Percentiles rank a stretch among this genome's conserved stretches.
Evolutionary conservation across 1,284 basidiomycete genomes (phyloP).

Genomic region (Apiotrichum brassicae): DNA sequence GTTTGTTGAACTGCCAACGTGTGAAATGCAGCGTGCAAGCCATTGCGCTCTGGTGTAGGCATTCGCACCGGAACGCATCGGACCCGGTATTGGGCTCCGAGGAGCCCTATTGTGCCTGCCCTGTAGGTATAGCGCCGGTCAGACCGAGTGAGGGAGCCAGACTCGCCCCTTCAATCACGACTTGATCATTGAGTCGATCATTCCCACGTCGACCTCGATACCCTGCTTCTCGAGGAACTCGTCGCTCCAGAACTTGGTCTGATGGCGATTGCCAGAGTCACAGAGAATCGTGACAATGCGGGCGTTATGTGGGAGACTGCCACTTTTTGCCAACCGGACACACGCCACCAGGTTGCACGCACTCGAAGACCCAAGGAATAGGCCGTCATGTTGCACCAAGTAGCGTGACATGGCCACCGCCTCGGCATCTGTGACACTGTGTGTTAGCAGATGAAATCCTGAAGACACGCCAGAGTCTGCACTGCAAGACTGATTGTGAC

Average conservation of each 20-base stretch:
- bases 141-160: too few relatives aligned
- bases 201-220: conserved; percentile 52
- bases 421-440: conserved; percentile 77
- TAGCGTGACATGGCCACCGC: conserved; percentile 89
- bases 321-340: conserved; percentile 60
- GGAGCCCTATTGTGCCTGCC: too few relatives aligned
- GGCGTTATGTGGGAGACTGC: conserved; percentile 55
- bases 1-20: too few relatives aligned
- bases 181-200: conserved; percentile 24
- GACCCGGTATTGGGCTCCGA: too few relatives aligned
- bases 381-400: conserved; percentile 77
- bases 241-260: conserved; percentile 78
- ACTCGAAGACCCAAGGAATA: conserved; percentile 93
- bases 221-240: conserved; percentile 61
- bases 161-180: too few relatives aligned
- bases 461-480: too few relatives aligned
- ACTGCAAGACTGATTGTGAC: too few relatives aligned
- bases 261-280: conserved; percentile 76
- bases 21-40: too few relatives aligned
- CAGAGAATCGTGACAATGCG: conserved; percentile 84
- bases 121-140: too few relatives aligned
- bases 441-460: too few relatives aligned
- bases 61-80: too few relatives aligned
- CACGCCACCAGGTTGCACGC: conserved; percentile 93
- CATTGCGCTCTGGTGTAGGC: too few relatives aligned